phyloP scores from a whole-genome alignment of 1,139 yeast species.

The Suhomyces choctaworum region DNA sequence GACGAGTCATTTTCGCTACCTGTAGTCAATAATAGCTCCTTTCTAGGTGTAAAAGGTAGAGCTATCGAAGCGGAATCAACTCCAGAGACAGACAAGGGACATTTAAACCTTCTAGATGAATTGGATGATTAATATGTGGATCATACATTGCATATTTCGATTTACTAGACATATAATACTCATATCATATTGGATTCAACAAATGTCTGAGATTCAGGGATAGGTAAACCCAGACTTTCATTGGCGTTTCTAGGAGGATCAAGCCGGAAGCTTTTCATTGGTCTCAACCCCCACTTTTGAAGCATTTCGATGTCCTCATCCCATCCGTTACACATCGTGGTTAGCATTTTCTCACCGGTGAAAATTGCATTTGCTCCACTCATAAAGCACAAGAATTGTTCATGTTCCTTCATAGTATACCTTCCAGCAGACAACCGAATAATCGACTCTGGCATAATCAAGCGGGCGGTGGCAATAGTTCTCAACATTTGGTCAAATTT shows the following conservation, averaged over 20 bases:
- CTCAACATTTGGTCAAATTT: slow-evolving; percentile 62
- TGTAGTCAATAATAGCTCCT: slow-evolving; percentile 22
- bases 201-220: not conserved
- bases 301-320: slow-evolving; percentile 75
- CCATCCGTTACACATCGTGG: slow-evolving; percentile 86
- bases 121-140: slow-evolving; percentile 12
- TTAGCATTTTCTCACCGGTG: slow-evolving; percentile 79
- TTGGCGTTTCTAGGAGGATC: not conserved
- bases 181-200: not conserved
- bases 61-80: slow-evolving; percentile 11
- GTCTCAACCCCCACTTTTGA: slow-evolving; percentile 67
- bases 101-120: slow-evolving; percentile 16
- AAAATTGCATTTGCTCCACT: slow-evolving; percentile 80
- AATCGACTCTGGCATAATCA: slow-evolving; percentile 70
- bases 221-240: no score
- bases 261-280: slow-evolving; percentile 51
- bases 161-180: no score
- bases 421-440: slow-evolving; percentile 80
- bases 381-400: slow-evolving; percentile 73
- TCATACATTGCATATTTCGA: not conserved
- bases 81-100: slow-evolving; percentile 11
- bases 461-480: slow-evolving; percentile 74
- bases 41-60: slow-evolving; percentile 14
- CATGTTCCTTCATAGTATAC: slow-evolving; percentile 76
- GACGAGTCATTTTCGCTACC: slow-evolving; percentile 39